Percentiles rank a stretch among this genome's conserved stretches.
Conservation (phyloP, 2,329 filamentous ascomycete genomes). For the Epichloe sibirici region DNA sequence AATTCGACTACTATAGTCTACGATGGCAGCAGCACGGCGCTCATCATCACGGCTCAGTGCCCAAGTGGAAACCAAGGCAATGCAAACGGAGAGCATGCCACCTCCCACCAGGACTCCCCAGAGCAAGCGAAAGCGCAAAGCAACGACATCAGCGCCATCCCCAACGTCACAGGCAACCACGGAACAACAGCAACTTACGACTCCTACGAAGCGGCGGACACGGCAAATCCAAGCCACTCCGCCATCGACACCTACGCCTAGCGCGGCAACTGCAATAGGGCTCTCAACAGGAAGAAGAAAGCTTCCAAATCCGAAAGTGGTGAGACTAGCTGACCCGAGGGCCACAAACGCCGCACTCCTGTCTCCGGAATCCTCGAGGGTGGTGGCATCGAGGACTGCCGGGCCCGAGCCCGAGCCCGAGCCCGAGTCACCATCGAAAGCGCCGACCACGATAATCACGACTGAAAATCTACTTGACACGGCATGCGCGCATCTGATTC, state of each 20-base stretch:
- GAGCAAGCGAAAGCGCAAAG: conserved; percentile 24
- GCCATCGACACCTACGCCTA: conserved; percentile 36
- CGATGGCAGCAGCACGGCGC: conserved; percentile 23
- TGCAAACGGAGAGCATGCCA: conserved; percentile 9
- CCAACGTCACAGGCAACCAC: conserved; percentile 11
- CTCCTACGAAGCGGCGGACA: conserved; percentile 21
- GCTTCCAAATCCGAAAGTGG: conserved; percentile 28
- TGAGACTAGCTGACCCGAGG: conserved; percentile 50
- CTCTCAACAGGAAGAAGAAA: conserved; percentile 21
- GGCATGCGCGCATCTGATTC: conserved; percentile 62
- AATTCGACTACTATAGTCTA: conserved; percentile 2
- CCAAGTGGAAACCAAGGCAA: conserved; percentile 9
- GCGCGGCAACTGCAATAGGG: conserved; percentile 28
- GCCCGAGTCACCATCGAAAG: conserved; percentile 34
- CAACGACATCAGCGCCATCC: conserved; percentile 5
- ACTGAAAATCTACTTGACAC: conserved; percentile 62
- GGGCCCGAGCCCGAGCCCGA: conserved; percentile 18
- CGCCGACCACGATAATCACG: conserved; percentile 31
- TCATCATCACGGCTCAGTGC: conserved; percentile 31
- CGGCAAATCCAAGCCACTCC: conserved; percentile 15
- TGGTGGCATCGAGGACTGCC: conserved; percentile 40
- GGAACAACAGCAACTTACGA: conserved; percentile 13
- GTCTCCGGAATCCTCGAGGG: conserved; percentile 56
- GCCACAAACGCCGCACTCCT: conserved; percentile 57
- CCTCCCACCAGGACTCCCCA: conserved; percentile 10